These are phyloP conservation scores for Kwoniella sp. DNA, from an alignment of 768 basidiomycete genomes.

Conservation along the genomic window DNA sequence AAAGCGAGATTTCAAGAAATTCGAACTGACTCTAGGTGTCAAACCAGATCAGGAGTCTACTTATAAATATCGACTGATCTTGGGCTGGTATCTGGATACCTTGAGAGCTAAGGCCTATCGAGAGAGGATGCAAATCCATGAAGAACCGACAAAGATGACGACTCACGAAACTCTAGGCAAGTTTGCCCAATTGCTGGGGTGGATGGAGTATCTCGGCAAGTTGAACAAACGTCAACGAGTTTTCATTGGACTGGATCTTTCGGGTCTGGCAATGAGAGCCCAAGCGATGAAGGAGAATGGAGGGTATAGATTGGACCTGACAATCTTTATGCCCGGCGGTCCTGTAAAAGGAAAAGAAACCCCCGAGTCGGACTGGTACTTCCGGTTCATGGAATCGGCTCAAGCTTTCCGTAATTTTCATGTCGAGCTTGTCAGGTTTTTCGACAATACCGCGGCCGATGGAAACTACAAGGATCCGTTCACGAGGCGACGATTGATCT, in stretches of 20 bases:
- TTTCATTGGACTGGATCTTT: slow-evolving; percentile 21
- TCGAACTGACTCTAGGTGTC: not conserved
- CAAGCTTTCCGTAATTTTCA: slow-evolving; percentile 11
- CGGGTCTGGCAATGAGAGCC: slow-evolving; percentile 17
- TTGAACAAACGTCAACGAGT: slow-evolving; percentile 12
- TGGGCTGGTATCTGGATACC: slow-evolving; percentile 22
- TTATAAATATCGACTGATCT: slow-evolving; percentile 1
- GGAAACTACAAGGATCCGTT: slow-evolving; percentile 3
- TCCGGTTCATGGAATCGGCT: not conserved
- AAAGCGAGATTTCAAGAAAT: slow-evolving; percentile 3
- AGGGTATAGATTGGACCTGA: slow-evolving; percentile 20
- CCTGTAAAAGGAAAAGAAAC: not conserved
- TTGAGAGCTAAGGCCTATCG: not conserved
- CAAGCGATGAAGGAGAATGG: slow-evolving; percentile 19
- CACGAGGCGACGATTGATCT: slow-evolving; percentile 20
- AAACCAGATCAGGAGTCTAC: slow-evolving; percentile 2
- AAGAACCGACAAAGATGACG: slow-evolving; percentile 10
- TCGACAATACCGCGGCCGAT: slow-evolving; percentile 11
- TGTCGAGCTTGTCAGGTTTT: not conserved
- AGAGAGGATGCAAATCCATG: slow-evolving; percentile 5
- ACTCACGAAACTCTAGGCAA: not conserved
- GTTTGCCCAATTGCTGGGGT: slow-evolving; percentile 9
- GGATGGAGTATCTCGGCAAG: slow-evolving; percentile 21
- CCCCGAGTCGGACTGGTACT: slow-evolving; percentile 5
- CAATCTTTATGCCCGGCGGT: slow-evolving; percentile 23